phyloP scores from a whole-genome alignment of 179 eudicot genomes.

The Actinidia arguta region DNA sequence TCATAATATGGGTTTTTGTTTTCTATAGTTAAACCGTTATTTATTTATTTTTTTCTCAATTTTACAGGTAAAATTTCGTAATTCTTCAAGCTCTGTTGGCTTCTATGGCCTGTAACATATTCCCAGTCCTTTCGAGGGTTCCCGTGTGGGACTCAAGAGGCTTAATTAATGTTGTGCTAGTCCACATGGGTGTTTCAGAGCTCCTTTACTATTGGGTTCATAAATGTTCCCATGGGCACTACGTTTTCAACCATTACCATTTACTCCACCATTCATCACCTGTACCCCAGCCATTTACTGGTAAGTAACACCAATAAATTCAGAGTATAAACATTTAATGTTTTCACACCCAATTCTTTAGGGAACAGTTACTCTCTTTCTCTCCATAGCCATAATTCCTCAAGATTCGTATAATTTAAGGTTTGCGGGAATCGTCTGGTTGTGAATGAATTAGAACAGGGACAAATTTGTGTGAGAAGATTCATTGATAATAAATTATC shows the following conservation, averaged over 20 bases:
- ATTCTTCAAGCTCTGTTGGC: conserved; percentile 68
- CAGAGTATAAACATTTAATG: background rate
- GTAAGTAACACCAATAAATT: too few species aligned
- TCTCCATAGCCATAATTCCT: too few species aligned
- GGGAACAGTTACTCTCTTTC: too few species aligned
- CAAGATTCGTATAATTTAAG: too few species aligned
- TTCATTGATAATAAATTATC: too few species aligned
- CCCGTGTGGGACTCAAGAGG: conserved; percentile 61
- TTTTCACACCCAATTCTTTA: too few species aligned
- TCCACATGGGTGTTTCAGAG: conserved; percentile 77
- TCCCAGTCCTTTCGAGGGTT: conserved; percentile 40
- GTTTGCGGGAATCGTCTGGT: too few species aligned
- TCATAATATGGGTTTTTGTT: background rate
- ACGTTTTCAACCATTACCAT: conserved; percentile 62
- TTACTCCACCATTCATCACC: conserved; percentile 77
- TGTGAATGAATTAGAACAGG: too few species aligned
- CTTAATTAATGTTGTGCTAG: conserved; percentile 39
- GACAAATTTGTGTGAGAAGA: too few species aligned
- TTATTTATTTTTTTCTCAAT: background rate
- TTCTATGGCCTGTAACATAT: conserved; percentile 37
- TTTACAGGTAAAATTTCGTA: conserved; percentile 76
- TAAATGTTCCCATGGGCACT: conserved; percentile 54
- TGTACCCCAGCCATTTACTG: conserved; percentile 74
- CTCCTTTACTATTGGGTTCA: conserved; percentile 77
- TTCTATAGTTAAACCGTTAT: too few species aligned